Percentiles rank a stretch among this genome's conserved stretches.
Conservation (phyloP, 768 basidiomycete genomes). For the Pisolithus orientalis region DNA sequence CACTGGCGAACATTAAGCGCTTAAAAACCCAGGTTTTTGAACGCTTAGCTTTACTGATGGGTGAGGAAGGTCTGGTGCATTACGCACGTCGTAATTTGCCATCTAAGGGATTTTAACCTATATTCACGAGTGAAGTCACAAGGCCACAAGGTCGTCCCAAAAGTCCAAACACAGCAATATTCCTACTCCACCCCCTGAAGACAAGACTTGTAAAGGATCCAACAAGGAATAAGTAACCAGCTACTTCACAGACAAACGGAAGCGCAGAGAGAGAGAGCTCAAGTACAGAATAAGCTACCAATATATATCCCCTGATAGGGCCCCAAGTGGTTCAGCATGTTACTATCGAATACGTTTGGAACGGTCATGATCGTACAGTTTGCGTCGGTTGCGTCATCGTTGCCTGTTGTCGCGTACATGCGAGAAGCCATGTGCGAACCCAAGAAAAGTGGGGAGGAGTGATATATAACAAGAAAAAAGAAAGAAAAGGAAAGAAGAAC, state of each 20-base stretch:
- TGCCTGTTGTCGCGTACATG: slow-evolving; percentile 26
- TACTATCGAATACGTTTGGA: slow-evolving; percentile 46
- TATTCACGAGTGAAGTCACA: too few relatives aligned
- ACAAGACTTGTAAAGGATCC: too few relatives aligned
- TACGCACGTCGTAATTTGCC: too few relatives aligned
- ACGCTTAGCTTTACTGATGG: too few relatives aligned
- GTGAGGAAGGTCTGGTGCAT: too few relatives aligned
- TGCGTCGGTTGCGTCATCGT: slow-evolving; percentile 49
- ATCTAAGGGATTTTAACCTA: too few relatives aligned
- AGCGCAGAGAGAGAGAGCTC: background rate
- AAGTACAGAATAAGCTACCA: slow-evolving; percentile 41
- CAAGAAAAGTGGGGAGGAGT: background rate
- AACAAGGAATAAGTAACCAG: background rate
- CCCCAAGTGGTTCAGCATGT: slow-evolving; percentile 50
- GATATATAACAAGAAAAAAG: too few relatives aligned
- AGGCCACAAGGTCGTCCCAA: too few relatives aligned
- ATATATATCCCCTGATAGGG: slow-evolving; percentile 50
- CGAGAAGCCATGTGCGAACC: background rate
- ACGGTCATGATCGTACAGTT: slow-evolving; percentile 52
- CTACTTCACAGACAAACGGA: background rate
- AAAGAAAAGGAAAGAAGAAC: background rate
- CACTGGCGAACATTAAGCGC: too few relatives aligned
- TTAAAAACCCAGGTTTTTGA: too few relatives aligned
- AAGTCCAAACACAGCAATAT: too few relatives aligned
- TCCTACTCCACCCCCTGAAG: too few relatives aligned